Conservation (phyloP, 805 yeast genomes). For the Ogataea ramenticola region DNA sequence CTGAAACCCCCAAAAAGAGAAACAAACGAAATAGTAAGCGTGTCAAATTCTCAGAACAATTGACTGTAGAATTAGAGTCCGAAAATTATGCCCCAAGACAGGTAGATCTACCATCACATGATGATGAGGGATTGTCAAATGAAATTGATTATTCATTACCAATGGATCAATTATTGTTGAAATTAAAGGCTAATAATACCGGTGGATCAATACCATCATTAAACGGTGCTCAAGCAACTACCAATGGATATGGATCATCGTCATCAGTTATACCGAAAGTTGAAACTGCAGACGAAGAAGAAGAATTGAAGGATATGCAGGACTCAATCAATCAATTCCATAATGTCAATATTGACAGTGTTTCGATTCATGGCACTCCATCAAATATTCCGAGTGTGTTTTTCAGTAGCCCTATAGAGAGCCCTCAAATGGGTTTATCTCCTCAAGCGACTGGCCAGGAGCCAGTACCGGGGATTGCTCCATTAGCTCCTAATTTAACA, state of each 20-base stretch:
- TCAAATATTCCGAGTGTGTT: constrained; percentile 36
- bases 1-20: constrained; percentile 29
- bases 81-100: not conserved
- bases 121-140: constrained; percentile 3
- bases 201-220: constrained; percentile 10
- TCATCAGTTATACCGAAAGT: constrained; percentile 12
- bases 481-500: constrained; percentile 41
- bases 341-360: constrained; percentile 73
- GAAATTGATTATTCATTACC: constrained; percentile 56
- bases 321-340: constrained; percentile 69
- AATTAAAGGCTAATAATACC: constrained; percentile 26
- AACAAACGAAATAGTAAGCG: constrained; percentile 43
- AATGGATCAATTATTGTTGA: constrained; percentile 63
- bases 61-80: constrained; percentile 27
- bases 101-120: not conserved
- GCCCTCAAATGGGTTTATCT: constrained; percentile 7
- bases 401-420: constrained; percentile 4
- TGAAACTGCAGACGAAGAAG: constrained; percentile 50
- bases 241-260: no score
- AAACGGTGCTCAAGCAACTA: constrained; percentile 8
- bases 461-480: constrained; percentile 13
- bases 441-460: constrained; percentile 7
- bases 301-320: constrained; percentile 66
- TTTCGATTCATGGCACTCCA: constrained; percentile 64
- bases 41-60: constrained; percentile 68